A percentile compares a stretch with the other conserved stretches of the same genome.
These are phyloP conservation scores for Juglanconis juglandina DNA, from an alignment of 2,329 filamentous ascomycete species.

Conservation along the genomic window DNA sequence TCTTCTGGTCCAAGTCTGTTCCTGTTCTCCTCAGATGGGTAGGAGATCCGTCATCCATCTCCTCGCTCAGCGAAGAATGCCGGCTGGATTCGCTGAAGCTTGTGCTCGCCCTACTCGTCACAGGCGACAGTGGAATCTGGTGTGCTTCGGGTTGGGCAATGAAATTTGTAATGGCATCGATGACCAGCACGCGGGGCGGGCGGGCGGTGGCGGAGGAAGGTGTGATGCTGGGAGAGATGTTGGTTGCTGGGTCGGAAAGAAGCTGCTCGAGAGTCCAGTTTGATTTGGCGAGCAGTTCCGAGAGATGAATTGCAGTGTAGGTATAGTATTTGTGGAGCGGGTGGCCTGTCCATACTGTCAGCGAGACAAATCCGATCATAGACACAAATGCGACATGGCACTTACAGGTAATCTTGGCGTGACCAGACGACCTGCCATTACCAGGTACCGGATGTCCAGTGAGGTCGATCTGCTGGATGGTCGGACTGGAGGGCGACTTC, in stretches of 20 bases:
- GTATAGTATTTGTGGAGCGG: constrained; percentile 62
- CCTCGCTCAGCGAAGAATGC: constrained; percentile 16
- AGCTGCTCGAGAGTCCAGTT: constrained; percentile 46
- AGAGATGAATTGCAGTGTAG: constrained; percentile 58
- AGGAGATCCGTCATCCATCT: constrained; percentile 1
- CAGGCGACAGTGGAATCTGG: constrained; percentile 48
- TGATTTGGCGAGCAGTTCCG: constrained; percentile 49
- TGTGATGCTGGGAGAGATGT: constrained; percentile 30
- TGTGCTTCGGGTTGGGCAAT: constrained; percentile 39
- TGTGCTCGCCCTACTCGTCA: constrained; percentile 34
- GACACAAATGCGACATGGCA: neutral
- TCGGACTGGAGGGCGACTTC: constrained; percentile 57
- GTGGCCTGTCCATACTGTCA: constrained; percentile 44
- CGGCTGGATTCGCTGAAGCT: constrained; percentile 16
- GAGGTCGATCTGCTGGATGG: constrained; percentile 55
- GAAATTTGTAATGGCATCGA: constrained; percentile 61
- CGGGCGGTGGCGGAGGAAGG: constrained; percentile 27
- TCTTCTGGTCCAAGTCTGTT: constrained; percentile 3
- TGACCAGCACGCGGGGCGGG: constrained; percentile 50
- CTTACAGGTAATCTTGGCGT: constrained; percentile 47
- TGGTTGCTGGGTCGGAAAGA: constrained; percentile 34
- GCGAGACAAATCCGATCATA: neutral
- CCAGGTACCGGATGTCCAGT: constrained; percentile 38
- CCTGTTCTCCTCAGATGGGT: neutral
- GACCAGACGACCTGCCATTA: constrained; percentile 40